Conservation (phyloP, 768 basidiomycete species). For the Leccinum olivaceopallidum region DNA sequence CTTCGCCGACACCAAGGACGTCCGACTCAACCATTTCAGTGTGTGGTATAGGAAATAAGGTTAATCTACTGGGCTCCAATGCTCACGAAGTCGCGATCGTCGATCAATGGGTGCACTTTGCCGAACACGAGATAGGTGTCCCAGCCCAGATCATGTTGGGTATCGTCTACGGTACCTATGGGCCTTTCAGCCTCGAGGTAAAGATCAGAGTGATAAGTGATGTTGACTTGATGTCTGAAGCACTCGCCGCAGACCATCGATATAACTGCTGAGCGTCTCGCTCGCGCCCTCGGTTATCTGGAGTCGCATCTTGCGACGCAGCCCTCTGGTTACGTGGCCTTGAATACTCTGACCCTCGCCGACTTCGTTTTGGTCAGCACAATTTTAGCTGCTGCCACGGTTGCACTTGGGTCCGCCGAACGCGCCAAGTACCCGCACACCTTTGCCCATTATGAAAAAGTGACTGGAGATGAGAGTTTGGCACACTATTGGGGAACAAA, state of each 20-base stretch:
- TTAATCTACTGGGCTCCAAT: constrained; percentile 10
- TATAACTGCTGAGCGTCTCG: constrained; percentile 1
- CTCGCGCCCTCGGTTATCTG: constrained; percentile 11
- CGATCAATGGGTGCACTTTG: constrained; percentile 18
- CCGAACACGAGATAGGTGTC: constrained; percentile 14
- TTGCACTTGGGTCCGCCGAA: constrained; percentile 14
- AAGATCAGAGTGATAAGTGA: neutral
- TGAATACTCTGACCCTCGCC: constrained; percentile 19
- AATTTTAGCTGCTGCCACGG: constrained; percentile 1
- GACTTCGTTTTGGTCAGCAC: constrained; percentile 21
- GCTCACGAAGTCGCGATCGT: constrained; percentile 12
- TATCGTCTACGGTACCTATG: constrained; percentile 3
- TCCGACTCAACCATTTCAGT: neutral
- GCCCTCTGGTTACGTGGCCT: constrained; percentile 14
- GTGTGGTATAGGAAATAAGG: constrained; percentile 12
- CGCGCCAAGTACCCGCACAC: constrained; percentile 15
- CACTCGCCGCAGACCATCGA: neutral
- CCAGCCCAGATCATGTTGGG: constrained; percentile 1
- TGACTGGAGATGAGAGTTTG: constrained; percentile 15
- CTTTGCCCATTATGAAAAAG: constrained; percentile 24
- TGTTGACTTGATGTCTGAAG: neutral
- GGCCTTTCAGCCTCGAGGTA: constrained; percentile 11
- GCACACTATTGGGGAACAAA: constrained; percentile 14
- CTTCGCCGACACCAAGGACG: neutral
- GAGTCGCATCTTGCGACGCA: constrained; percentile 14